Evolutionary conservation across 2,329 filamentous ascomycete species (phyloP).

Genomic region (Rutstroemia sp.): DNA sequence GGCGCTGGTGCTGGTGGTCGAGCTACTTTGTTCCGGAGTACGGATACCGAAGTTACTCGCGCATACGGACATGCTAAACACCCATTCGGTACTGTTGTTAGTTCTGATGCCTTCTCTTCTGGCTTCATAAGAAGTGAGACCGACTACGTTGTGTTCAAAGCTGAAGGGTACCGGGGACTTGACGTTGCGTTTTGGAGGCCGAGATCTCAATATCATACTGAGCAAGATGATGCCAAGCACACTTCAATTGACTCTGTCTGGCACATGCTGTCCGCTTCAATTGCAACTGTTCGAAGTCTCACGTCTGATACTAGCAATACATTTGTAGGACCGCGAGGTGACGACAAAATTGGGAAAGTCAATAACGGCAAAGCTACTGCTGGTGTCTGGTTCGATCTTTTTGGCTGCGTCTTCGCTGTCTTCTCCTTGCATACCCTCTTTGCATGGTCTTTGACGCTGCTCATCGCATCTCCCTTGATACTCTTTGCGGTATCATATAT

Average conservation of each 20-base stretch:
- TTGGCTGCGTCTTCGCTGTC: conserved; percentile 71
- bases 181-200: conserved; percentile 91
- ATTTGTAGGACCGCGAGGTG: conserved; percentile 54
- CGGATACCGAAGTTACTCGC: conserved; percentile 76
- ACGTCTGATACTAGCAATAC: conserved; percentile 58
- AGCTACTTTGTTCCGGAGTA: conserved; percentile 79
- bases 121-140: conserved; percentile 79
- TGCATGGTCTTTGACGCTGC: conserved; percentile 74
- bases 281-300: conserved; percentile 66
- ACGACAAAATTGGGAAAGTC: conserved; percentile 51
- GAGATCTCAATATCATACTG: conserved; percentile 80
- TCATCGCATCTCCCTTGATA: conserved; percentile 71
- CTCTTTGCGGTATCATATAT: conserved; percentile 63
- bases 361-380: conserved; percentile 58
- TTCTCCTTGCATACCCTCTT: conserved; percentile 79
- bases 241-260: conserved; percentile 66
- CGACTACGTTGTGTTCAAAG: conserved; percentile 79
- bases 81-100: conserved; percentile 79
- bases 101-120: conserved; percentile 74
- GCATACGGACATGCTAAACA: conserved; percentile 65
- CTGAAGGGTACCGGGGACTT: conserved; percentile 74
- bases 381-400: conserved; percentile 91
- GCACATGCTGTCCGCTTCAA: conserved; percentile 88
- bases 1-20: conserved; percentile 88
- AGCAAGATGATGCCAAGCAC: conserved; percentile 78